Conservation (phyloP, 2,329 filamentous ascomycete genomes). For the Grosmannia serpens region DNA sequence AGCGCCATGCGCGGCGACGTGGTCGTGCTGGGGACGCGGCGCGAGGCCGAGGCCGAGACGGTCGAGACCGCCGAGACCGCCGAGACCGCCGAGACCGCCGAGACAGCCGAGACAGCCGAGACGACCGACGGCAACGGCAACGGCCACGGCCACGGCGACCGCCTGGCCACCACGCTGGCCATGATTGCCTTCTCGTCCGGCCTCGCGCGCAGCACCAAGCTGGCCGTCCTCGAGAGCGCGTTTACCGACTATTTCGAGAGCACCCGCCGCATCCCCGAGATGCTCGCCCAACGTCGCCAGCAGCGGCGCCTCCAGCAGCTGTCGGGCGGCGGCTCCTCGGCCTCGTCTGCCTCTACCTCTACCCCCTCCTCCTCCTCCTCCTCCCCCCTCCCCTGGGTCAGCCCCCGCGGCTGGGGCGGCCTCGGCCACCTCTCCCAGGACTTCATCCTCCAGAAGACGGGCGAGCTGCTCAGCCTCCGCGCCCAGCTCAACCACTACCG, state of each 20-base stretch:
- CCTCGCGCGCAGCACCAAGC: conserved; percentile 81
- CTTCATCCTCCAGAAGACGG: conserved; percentile 87
- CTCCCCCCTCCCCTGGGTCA: conserved; percentile 12
- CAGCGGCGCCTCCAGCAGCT: not conserved
- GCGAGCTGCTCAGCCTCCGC: conserved; percentile 77
- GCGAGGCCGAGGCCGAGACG: conserved; percentile 29
- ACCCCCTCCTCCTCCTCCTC: conserved; percentile 14
- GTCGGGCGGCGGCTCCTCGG: not conserved
- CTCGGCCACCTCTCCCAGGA: conserved; percentile 46
- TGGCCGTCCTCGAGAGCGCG: conserved; percentile 79
- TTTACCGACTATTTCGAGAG: conserved; percentile 77
- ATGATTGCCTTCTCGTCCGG: conserved; percentile 97
- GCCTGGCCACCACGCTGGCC: conserved; percentile 57
- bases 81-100: too few species aligned
- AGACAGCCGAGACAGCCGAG: too few species aligned
- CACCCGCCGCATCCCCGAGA: conserved; percentile 68
- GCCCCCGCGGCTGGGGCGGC: conserved; percentile 20
- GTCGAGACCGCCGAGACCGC: too few species aligned
- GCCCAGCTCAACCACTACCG: conserved; percentile 95
- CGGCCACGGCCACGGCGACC: conserved; percentile 24
- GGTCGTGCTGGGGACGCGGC: conserved; percentile 74
- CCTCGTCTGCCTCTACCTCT: not conserved
- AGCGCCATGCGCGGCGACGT: conserved; percentile 78
- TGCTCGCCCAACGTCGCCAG: conserved; percentile 50
- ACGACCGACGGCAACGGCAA: too few species aligned